These are phyloP conservation scores for Rickenella mellea DNA, from an alignment of 768 basidiomycete genomes.

Conservation along the genomic window DNA sequence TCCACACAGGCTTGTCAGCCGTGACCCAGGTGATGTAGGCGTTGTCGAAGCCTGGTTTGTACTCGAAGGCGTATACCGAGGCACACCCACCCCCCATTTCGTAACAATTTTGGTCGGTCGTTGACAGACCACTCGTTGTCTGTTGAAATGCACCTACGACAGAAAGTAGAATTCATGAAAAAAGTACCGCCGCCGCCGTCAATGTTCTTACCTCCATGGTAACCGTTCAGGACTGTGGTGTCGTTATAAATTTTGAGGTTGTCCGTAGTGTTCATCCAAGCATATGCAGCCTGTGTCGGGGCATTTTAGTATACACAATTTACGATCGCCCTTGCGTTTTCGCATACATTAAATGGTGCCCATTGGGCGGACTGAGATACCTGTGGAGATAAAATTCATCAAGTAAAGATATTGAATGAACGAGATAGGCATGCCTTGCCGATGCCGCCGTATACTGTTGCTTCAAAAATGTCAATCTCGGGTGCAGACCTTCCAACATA, in stretches of 20 bases:
- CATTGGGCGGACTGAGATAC: slow-evolving; percentile 49
- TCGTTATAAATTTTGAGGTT: slow-evolving; percentile 28
- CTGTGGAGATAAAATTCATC: slow-evolving; percentile 14
- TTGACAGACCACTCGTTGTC: slow-evolving; percentile 25
- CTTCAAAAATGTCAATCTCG: slow-evolving; percentile 54
- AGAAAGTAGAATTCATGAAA: not conserved
- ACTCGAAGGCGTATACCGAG: slow-evolving; percentile 47
- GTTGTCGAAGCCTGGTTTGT: slow-evolving; percentile 38
- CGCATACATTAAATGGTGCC: slow-evolving; percentile 33
- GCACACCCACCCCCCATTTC: slow-evolving; percentile 30
- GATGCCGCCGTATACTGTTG: slow-evolving; percentile 31
- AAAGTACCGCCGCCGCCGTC: not conserved
- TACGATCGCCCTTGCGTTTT: slow-evolving; percentile 21
- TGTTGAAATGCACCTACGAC: slow-evolving; percentile 21
- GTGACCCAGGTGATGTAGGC: slow-evolving; percentile 67
- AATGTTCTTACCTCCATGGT: slow-evolving; percentile 30
- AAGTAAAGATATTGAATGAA: too few relatives aligned
- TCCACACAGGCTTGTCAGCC: slow-evolving; percentile 46
- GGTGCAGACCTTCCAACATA: slow-evolving; percentile 47
- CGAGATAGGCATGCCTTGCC: slow-evolving; percentile 41
- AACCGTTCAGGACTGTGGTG: slow-evolving; percentile 30
- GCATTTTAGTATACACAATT: slow-evolving; percentile 40
- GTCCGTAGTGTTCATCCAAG: slow-evolving; percentile 25
- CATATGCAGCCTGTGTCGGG: too few relatives aligned
- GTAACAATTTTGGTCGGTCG: slow-evolving; percentile 37